A percentile compares a stretch with the other conserved stretches of the same genome.
Evolutionary conservation across 345 rosid genomes (phyloP).

Genomic region (Salix purpurea): DNA sequence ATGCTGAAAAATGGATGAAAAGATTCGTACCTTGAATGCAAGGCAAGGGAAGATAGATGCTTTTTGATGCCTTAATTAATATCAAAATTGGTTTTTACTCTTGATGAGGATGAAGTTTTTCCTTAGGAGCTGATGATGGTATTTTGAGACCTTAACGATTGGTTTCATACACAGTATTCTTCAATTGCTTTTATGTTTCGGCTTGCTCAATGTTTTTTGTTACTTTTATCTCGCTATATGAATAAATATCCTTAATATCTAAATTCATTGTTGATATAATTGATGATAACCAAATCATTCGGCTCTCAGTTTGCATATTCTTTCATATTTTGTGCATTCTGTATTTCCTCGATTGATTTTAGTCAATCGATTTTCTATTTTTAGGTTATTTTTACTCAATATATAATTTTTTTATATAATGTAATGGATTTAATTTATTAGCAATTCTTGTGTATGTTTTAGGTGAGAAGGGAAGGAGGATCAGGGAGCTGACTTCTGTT

Average conservation of each 20-base stretch:
- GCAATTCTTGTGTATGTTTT: neutral
- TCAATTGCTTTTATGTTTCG: no score
- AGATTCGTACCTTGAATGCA: neutral
- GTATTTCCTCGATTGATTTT: no score
- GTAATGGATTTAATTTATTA: neutral
- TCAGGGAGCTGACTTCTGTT: slow-evolving; percentile 26
- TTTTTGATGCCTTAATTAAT: neutral
- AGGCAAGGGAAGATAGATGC: neutral
- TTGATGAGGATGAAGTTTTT: no score
- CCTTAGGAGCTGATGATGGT: no score
- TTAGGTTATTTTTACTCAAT: neutral
- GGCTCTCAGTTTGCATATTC: neutral
- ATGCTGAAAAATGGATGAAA: neutral
- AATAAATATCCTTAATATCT: neutral
- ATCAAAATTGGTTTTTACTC: no score
- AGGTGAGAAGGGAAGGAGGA: slow-evolving; percentile 33
- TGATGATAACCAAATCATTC: neutral
- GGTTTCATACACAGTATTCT: no score
- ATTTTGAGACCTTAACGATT: no score
- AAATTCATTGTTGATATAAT: neutral
- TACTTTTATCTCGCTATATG: no score
- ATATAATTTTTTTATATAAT: neutral
- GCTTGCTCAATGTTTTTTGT: no score
- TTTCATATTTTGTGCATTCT: no score
- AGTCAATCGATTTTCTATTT: no score